Evolutionary conservation across 331 rosid genomes (phyloP), one percentile per base, ranked within the genome.

Genomic region (Prunus yedoensis): DNA sequence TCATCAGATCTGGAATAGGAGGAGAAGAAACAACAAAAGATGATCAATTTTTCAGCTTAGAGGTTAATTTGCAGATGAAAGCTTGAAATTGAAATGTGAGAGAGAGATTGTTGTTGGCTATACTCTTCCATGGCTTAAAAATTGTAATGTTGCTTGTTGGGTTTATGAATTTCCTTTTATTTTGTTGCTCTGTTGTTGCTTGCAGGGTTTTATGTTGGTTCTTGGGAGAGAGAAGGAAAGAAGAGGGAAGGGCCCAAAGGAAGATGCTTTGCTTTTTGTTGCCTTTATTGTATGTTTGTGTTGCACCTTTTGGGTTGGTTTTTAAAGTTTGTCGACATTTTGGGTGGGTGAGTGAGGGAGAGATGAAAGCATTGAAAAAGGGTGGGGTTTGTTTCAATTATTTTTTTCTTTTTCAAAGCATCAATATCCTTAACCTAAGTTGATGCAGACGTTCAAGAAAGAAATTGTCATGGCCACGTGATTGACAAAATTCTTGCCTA

Each of bases 1-100:
- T 65, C 79, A 0, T 82, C 91, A 50, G 88, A 92, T 88, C 97
- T 91, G 87, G 3, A 28, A 41, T n/a, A n/a, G n/a, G n/a, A n/a
- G 35, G 13, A 8, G 54, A n/a, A 43, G 53, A 30, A 2, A 17
- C 21, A 59, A 5, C 27, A 32, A 41, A 18, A 15, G 49, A 35
- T 20, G 45, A 21, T 35, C 14, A 41, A 51, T 13, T 18, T 64
- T n/a, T 62, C 20, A 10, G n/a, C 16, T 63, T 32, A 16, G 47
- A 32, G 15, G 23, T 32, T 12, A 35, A 1, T n/a, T 45, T 59
- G 15, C 30, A 20, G 45, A 28, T 28, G 13, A 73, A 52, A 54
- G 3, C 68, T 23, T 62, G 54, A n/a, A 27, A 64, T 4, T 13
- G 8, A 60, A 20, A 62, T 49, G 67, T 10, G 64, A 66, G n/a